Base-by-base conservation (phyloP, 495 filamentous ascomycete species). In the Chaetomidium leptoderma region DNA sequence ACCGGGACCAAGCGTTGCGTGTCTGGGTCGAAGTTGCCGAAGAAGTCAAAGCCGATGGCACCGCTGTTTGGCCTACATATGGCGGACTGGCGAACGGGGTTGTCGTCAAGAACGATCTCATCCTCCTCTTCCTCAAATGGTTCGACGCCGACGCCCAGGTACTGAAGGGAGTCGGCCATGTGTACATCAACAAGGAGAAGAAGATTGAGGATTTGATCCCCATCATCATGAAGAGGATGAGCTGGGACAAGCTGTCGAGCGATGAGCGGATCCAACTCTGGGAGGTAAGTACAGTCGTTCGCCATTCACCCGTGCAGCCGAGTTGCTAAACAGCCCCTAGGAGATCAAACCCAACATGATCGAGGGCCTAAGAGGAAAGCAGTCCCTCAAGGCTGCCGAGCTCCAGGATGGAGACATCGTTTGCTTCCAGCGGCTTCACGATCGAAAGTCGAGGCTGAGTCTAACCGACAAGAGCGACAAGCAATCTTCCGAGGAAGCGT, bases 281-380 rank as follows among this genome's bases (percentile, higher is more conserved):
- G 71, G 92, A 97, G 74, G 81, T 81, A 72, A 40, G 72, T 23
- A 11, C 9, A 32, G 23, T 14, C 49, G 39, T 14, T 4, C 23
- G 6, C 21, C 47, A 27, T 35, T 30, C 29, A 4, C 23, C 27
- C 21, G 8, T n/a, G 6, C 4, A 21, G 17, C 8, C 46, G 35
- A 32, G 44, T 42, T 43, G 61, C 62, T 75, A 53, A 73, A 33
- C 10, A 23, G 39, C 33, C n/a, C n/a, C 59, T 26, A 85, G 80
- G 93, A 99, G 71, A 97, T 99, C 74, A 97, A 97, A 70, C 90
- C 91, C 36, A 86, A 82, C 48, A 97, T 97, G 92, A 95, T 99
- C 64, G 93, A 99, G 62, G 76, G 81, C 13, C 90, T 97, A 79
- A 97, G 96, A 69, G 84, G 86, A 1, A 97, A 95, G 69, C 81